Evolutionary conservation across 208 protist species (phyloP).

Genomic region (Entamoeba invadens): DNA sequence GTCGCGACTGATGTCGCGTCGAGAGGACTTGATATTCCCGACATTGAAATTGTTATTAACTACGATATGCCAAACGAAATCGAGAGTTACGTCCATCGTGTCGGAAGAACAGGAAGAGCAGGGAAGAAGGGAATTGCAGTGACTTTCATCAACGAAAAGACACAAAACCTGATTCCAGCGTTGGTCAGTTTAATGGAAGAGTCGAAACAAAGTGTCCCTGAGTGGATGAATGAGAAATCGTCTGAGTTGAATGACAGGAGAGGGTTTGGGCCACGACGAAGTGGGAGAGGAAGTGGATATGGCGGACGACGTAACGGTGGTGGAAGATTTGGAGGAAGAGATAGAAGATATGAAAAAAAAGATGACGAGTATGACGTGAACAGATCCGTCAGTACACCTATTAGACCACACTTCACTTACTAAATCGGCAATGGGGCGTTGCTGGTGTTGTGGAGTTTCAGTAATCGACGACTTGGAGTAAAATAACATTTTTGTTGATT

Average conservation of each 20-base stretch:
- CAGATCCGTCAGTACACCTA: not conserved
- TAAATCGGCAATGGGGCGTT: too few species aligned
- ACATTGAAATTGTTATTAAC: slow-evolving; percentile 14
- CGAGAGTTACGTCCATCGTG: slow-evolving; percentile 17
- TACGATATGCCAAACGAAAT: not conserved
- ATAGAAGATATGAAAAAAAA: not conserved
- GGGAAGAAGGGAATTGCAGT: not conserved
- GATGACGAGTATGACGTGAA: not conserved
- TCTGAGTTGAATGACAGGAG: too few species aligned
- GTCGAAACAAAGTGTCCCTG: not conserved
- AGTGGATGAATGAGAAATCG: not conserved
- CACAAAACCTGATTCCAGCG: not conserved
- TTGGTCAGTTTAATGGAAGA: not conserved
- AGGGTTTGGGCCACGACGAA: not conserved
- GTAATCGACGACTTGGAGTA: too few species aligned
- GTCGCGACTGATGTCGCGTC: slow-evolving; percentile 16
- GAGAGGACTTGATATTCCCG: slow-evolving; percentile 11
- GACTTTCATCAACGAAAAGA: not conserved
- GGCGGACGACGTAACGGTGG: not conserved
- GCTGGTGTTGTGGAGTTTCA: too few species aligned
- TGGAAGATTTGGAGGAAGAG: not conserved
- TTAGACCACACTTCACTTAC: not conserved
- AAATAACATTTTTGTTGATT: too few species aligned
- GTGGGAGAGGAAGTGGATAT: not conserved
- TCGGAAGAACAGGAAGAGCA: slow-evolving; percentile 14